A percentile compares a stretch with the other conserved stretches of the same genome.
Conservation (phyloP, 345 rosid species). For the Theobroma cacao region DNA sequence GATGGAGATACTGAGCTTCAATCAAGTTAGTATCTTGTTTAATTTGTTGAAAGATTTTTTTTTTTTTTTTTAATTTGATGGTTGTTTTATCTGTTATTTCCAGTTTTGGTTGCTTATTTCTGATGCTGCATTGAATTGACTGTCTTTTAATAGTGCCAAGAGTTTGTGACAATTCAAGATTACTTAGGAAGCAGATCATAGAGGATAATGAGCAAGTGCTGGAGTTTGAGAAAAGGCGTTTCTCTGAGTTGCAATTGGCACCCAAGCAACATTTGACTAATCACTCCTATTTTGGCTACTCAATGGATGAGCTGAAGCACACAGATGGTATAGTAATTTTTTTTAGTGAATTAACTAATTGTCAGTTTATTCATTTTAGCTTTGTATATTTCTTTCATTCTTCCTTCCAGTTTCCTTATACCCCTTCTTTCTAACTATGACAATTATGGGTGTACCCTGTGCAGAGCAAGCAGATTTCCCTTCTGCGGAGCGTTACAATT, state of each 20-base stretch:
- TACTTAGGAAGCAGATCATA: constrained; percentile 39
- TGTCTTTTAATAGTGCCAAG: constrained; percentile 39
- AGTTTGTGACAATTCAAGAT: constrained; percentile 43
- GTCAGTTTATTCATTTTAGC: background rate
- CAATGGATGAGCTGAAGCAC: constrained; percentile 43
- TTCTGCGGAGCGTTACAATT: constrained; percentile 44
- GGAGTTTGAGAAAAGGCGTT: constrained; percentile 43
- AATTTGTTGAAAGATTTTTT: too few species aligned
- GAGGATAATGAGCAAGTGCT: constrained; percentile 52
- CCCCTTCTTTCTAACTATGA: background rate
- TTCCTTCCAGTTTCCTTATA: background rate
- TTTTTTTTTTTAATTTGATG: background rate
- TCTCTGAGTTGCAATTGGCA: constrained; percentile 35
- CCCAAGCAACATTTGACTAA: constrained; percentile 34
- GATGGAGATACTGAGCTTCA: constrained; percentile 67
- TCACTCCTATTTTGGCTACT: constrained; percentile 49
- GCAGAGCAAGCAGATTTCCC: constrained; percentile 48
- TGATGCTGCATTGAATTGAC: background rate
- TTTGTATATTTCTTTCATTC: background rate
- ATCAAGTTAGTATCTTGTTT: constrained; percentile 37
- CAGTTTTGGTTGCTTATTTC: background rate
- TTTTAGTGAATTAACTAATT: background rate
- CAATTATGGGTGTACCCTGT: constrained; percentile 6
- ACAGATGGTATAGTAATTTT: constrained; percentile 45
- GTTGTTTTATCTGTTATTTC: background rate